Conservation (phyloP, 192 early-diverging fungal species). For the Rhizophagus prolifer region DNA sequence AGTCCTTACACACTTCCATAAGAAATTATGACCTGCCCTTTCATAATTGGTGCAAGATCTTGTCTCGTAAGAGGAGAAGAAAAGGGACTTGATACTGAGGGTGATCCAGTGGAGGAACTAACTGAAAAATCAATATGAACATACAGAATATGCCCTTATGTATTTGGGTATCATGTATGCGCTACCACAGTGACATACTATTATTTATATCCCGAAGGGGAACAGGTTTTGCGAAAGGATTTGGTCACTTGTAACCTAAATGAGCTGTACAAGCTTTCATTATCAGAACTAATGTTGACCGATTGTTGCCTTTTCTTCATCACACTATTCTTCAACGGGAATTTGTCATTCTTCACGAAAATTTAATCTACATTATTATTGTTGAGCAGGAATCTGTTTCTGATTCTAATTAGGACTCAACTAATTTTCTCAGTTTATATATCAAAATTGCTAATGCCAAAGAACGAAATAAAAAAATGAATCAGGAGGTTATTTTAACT, state of each 20-base stretch:
- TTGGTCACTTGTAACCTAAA: neutral
- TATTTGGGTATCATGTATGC: constrained; percentile 22
- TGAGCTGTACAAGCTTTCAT: constrained; percentile 14
- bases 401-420: too few relatives aligned
- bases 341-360: neutral
- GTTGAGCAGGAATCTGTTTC: too few relatives aligned
- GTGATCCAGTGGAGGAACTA: constrained; percentile 3
- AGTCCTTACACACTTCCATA: neutral
- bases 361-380: too few relatives aligned
- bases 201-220: constrained; percentile 12
- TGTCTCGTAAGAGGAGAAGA: constrained; percentile 28
- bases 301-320: constrained; percentile 13
- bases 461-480: too few relatives aligned
- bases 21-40: constrained; percentile 19
- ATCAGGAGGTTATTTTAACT: too few relatives aligned
- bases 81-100: neutral
- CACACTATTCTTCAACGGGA: constrained; percentile 10
- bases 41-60: constrained; percentile 17
- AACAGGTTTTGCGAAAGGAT: constrained; percentile 3
- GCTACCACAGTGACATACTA: constrained; percentile 17
- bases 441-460: too few relatives aligned
- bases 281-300: constrained; percentile 23
- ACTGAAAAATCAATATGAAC: constrained; percentile 15
- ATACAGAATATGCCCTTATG: constrained; percentile 20
- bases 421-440: too few relatives aligned